Percentiles rank a stretch among this genome's conserved stretches.
phyloP scores from a whole-genome alignment of 2,329 filamentous ascomycete genomes.

The Fusarium tricinctum region DNA sequence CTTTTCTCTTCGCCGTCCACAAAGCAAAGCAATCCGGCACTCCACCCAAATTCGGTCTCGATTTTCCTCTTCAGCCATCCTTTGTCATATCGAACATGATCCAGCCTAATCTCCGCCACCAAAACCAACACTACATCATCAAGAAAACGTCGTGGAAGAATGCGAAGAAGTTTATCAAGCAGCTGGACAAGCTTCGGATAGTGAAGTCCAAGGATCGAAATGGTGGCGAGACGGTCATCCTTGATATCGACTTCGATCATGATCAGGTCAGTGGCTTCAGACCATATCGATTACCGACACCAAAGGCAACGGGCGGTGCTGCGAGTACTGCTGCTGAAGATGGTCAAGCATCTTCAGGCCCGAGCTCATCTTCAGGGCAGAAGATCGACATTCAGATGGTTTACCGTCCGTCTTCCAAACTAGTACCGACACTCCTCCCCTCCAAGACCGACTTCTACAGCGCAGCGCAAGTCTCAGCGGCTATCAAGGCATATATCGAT shows the following conservation, averaged over 20 bases:
- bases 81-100: slow-evolving; percentile 46
- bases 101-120: slow-evolving; percentile 42
- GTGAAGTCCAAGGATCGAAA: slow-evolving; percentile 42
- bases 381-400: slow-evolving; percentile 37
- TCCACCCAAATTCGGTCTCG: slow-evolving; percentile 35
- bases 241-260: slow-evolving; percentile 43
- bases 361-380: slow-evolving; percentile 18
- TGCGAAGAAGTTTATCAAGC: slow-evolving; percentile 45
- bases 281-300: slow-evolving; percentile 37
- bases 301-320: slow-evolving; percentile 5
- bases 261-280: slow-evolving; percentile 31
- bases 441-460: slow-evolving; percentile 46
- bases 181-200: slow-evolving; percentile 32
- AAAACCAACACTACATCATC: slow-evolving; percentile 41
- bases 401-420: slow-evolving; percentile 36
- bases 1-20: slow-evolving; percentile 42
- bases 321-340: not conserved
- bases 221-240: slow-evolving; percentile 44
- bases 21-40: slow-evolving; percentile 34
- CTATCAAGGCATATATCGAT: slow-evolving; percentile 44
- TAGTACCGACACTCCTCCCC: slow-evolving; percentile 39
- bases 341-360: slow-evolving; percentile 5
- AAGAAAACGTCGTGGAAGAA: slow-evolving; percentile 48
- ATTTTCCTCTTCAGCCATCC: slow-evolving; percentile 43
- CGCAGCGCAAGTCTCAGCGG: slow-evolving; percentile 35